These are phyloP conservation scores for Nemania bipapillata DNA, from an alignment of 2,329 filamentous ascomycete genomes.

Conservation along the genomic window DNA sequence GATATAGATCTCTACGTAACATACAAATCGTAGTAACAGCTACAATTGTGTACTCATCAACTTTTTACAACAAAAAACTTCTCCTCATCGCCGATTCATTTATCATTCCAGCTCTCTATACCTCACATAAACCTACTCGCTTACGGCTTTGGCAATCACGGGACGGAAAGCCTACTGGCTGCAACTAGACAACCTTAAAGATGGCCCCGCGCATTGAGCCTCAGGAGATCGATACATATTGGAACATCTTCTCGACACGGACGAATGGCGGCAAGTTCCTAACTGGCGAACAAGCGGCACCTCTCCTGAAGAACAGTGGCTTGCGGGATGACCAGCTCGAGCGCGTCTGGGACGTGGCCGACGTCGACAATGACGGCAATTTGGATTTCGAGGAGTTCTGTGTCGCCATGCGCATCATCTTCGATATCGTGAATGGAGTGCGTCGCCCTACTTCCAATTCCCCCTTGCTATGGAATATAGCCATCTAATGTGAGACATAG, in stretches of 20 bases:
- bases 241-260: slow-evolving; percentile 71
- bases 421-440: slow-evolving; percentile 94
- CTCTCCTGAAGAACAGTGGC: slow-evolving; percentile 72
- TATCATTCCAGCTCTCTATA: not conserved
- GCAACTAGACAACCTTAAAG: slow-evolving; percentile 36
- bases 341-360: slow-evolving; percentile 94
- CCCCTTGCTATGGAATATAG: not conserved
- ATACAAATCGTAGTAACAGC: not conserved
- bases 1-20: too few species aligned
- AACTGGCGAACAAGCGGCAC: slow-evolving; percentile 70
- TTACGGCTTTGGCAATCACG: not conserved
- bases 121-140: not conserved
- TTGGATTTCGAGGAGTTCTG: slow-evolving; percentile 99
- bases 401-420: slow-evolving; percentile 97
- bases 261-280: slow-evolving; percentile 70
- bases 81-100: not conserved
- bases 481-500: slow-evolving; percentile 57
- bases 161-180: slow-evolving; percentile 15
- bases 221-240: slow-evolving; percentile 72
- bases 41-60: not conserved
- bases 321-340: slow-evolving; percentile 83
- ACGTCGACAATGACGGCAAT: slow-evolving; percentile 96
- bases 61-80: slow-evolving; percentile 1
- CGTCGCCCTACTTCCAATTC: not conserved
- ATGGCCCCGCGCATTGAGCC: slow-evolving; percentile 72